Evolutionary conservation across 495 filamentous ascomycete genomes (phyloP), one percentile per base, ranked within the genome.

Genomic region (Annulohypoxylon maeteangense): DNA sequence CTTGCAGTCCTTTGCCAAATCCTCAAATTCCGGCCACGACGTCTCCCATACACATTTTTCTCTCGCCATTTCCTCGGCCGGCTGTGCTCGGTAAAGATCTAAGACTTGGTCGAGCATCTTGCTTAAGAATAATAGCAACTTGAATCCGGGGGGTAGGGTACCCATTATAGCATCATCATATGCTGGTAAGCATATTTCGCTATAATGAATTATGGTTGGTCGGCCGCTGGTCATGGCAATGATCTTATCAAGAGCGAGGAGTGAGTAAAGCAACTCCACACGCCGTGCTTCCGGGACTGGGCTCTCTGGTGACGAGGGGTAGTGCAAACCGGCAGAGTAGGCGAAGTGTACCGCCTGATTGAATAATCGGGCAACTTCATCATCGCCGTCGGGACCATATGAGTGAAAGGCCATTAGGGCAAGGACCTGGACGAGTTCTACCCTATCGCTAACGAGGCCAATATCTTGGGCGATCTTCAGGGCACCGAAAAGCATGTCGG

Each of bases 171-270:
- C 77, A 38, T 81, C 81, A 64, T 86, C 86, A 3, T 81, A 82
- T 7, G 79, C 76, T 68, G 44, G 83, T 74, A 55, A 83, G 82
- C 63, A 87, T 83, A 75, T 89, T 84, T 51, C 82, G 78, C 47
- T 90, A 11, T 27, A 87, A 34, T 84, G 80, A 70, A 90, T 76
- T 16, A 87, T 68, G n/a, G 88, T 76, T 4, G 87, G 86, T 4
- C 87, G 80, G 23, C 86, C 87, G 53, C 85, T 84, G 48, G 87
- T 85, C 53, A 81, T 81, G 23, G 86, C 87, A 71, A 87, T 87
- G 67, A 87, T 80, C 63, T 87, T 86, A 64, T 90, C 88, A 32
- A 90, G 74, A 20, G 83, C 82, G 85, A 86, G 89, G n/a, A 90
- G 74, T 56, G 83, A 84, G 81, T 87, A 90, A 59, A 89, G 87